These are phyloP conservation scores for Penicillium daleae DNA, from an alignment of 495 filamentous ascomycete genomes.

Conservation along the genomic window DNA sequence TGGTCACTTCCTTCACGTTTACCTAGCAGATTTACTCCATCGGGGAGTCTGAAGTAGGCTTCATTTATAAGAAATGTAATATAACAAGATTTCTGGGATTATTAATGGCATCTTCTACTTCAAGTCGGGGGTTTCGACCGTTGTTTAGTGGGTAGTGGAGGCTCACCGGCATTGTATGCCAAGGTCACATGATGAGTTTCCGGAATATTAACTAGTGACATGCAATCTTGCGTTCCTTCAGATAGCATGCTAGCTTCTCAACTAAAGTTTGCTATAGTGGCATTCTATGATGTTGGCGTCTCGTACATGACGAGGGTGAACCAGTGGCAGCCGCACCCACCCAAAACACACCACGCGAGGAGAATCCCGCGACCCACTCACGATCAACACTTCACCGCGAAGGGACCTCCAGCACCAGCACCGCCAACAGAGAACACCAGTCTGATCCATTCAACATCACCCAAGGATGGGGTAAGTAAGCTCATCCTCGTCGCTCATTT, in stretches of 20 bases:
- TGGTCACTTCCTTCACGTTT: not conserved
- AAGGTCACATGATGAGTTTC: not conserved
- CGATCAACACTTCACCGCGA: constrained; percentile 27
- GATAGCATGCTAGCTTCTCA: not conserved
- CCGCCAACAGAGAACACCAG: not conserved
- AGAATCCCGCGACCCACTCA: constrained; percentile 35
- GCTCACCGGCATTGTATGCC: not conserved
- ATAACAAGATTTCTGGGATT: too few species aligned
- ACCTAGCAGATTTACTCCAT: not conserved
- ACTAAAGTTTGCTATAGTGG: not conserved
- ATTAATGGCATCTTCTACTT: not conserved
- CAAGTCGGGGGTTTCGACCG: not conserved
- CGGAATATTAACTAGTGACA: not conserved
- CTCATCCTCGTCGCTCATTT: not conserved
- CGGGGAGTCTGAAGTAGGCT: not conserved
- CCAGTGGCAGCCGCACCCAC: constrained; percentile 1
- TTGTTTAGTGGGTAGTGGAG: not conserved
- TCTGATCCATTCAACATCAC: constrained; percentile 5
- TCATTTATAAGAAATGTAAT: not conserved
- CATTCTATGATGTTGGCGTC: not conserved
- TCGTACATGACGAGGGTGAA: not conserved
- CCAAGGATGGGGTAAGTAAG: constrained; percentile 26
- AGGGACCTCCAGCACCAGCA: not conserved
- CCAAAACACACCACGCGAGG: constrained; percentile 34
- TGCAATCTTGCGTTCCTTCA: too few species aligned